Evolutionary conservation across 2,329 filamentous ascomycete genomes (phyloP).

Genomic region (Arthroderma uncinatum): DNA sequence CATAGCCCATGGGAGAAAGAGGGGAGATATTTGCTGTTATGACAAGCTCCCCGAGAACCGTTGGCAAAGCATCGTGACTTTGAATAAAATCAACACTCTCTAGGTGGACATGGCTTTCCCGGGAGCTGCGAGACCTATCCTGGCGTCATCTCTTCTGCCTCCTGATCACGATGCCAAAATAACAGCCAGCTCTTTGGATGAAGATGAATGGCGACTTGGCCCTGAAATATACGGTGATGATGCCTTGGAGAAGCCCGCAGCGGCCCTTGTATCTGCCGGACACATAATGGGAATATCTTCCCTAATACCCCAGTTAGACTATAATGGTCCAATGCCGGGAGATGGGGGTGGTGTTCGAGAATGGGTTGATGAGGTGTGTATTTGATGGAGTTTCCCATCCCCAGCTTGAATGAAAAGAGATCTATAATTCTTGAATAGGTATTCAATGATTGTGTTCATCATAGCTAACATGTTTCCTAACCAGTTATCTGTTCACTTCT

Average conservation of each 20-base stretch:
- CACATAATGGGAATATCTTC: slow-evolving; percentile 2
- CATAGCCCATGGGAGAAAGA: no score
- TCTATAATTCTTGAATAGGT: neutral
- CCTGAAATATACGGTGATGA: neutral
- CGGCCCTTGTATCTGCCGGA: slow-evolving; percentile 4
- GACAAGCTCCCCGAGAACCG: neutral
- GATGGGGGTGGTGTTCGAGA: slow-evolving; percentile 8
- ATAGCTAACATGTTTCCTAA: neutral
- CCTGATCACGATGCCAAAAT: neutral
- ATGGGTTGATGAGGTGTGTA: slow-evolving; percentile 8
- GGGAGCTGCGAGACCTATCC: slow-evolving; percentile 10
- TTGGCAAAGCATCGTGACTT: neutral
- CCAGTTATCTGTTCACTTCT: slow-evolving; percentile 9
- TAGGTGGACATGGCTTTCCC: neutral
- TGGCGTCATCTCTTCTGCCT: slow-evolving; percentile 13
- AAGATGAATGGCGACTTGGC: neutral
- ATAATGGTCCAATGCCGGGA: slow-evolving; percentile 7
- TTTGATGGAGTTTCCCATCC: slow-evolving; percentile 10
- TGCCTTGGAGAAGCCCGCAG: neutral
- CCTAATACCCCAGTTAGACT: neutral
- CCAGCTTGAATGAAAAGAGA: neutral
- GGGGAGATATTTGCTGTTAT: no score
- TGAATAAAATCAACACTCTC: neutral
- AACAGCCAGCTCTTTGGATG: neutral
- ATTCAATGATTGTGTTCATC: no score